Evolutionary conservation across 305 asterid species (phyloP).

Genomic region (Fraxinus velutina): DNA sequence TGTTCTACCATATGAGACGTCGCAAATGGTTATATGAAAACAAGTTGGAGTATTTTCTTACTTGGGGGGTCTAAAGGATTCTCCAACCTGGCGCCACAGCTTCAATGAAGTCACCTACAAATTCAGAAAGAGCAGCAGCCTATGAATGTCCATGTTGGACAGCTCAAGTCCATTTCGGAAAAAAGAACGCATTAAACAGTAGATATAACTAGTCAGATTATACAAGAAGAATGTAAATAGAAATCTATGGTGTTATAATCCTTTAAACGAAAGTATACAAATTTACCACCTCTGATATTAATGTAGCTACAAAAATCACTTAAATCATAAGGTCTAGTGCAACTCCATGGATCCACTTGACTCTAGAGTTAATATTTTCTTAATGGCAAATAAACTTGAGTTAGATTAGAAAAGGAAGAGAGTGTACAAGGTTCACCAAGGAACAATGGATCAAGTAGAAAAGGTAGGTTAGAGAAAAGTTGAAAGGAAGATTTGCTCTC

Average conservation of each 20-base stretch:
- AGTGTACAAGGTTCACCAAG: not conserved
- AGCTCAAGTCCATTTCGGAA: not conserved
- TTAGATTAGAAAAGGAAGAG: not conserved
- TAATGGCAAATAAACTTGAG: not conserved
- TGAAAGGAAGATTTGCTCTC: not conserved
- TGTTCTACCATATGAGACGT: not conserved
- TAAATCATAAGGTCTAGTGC: not conserved
- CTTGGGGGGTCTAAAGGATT: slow-evolving; percentile 90
- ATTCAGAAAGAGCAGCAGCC: slow-evolving; percentile 22
- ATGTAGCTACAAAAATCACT: not conserved
- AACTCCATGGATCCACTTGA: not conserved
- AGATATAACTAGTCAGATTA: slow-evolving; percentile 7
- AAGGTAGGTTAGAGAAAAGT: not conserved
- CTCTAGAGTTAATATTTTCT: not conserved
- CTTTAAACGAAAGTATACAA: not conserved
- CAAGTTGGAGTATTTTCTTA: slow-evolving; percentile 34
- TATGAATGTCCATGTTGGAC: slow-evolving; percentile 2
- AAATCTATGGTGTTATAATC: not conserved
- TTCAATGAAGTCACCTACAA: slow-evolving; percentile 80
- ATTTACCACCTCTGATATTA: not conserved
- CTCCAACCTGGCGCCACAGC: slow-evolving; percentile 96
- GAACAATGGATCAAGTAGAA: not conserved
- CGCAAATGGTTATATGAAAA: not conserved
- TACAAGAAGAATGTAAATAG: slow-evolving; percentile 8
- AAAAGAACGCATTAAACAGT: slow-evolving; percentile 7